Percentiles rank a stretch among this genome's conserved stretches.
These are phyloP conservation scores for Gastrodia elata DNA, from an alignment of 106 monocot genomes.

Conservation along the genomic window DNA sequence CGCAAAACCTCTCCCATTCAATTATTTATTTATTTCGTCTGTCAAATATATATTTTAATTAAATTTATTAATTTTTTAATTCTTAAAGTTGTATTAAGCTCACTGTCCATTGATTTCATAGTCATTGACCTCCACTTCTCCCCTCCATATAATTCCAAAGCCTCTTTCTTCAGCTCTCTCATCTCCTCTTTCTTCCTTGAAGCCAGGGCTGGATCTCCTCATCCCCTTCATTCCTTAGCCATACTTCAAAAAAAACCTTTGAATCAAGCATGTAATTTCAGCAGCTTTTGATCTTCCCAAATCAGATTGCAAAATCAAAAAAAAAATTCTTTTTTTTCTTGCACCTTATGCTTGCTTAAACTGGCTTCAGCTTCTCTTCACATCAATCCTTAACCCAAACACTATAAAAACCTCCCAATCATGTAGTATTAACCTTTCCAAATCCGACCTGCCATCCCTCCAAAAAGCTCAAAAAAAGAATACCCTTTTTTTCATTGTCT, in stretches of 20 bases:
- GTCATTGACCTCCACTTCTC: not conserved
- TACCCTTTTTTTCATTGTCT: not conserved
- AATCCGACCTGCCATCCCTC: not conserved
- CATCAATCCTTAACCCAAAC: not conserved
- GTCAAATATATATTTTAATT: too few relatives aligned
- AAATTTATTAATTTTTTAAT: not conserved
- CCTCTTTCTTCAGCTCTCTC: not conserved
- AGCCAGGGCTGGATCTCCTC: not conserved
- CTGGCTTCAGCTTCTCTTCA: not conserved
- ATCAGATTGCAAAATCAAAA: slow-evolving; percentile 18
- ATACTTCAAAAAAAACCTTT: slow-evolving; percentile 56
- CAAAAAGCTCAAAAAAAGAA: slow-evolving; percentile 2
- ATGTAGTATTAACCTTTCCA: slow-evolving; percentile 1
- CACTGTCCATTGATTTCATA: not conserved
- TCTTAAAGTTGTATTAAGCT: not conserved
- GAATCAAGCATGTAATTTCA: slow-evolving; percentile 61
- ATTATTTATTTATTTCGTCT: too few relatives aligned
- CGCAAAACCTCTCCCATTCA: too few relatives aligned
- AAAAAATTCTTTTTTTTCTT: not conserved
- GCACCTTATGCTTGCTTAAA: not conserved
- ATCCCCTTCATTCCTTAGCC: slow-evolving; percentile 42
- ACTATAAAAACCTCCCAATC: slow-evolving; percentile 4
- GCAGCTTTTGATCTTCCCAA: not conserved
- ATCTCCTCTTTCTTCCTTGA: not conserved
- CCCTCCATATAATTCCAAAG: not conserved